Base-by-base conservation (phyloP, 1,139 yeast genomes). In the Hyphopichia fennica region DNA sequence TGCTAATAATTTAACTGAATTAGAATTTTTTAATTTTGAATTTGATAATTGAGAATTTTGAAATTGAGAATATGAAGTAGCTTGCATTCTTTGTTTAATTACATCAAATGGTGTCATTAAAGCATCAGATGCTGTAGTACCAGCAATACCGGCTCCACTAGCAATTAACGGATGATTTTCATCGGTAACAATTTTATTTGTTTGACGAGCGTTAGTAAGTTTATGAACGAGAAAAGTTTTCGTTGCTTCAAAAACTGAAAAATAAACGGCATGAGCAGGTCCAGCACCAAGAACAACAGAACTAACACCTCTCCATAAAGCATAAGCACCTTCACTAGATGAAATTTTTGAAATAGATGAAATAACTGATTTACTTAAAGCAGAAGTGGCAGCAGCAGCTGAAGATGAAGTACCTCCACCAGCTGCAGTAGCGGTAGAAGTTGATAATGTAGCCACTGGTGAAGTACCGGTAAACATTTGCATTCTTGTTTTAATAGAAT, bases 71-170 rank as follows among this genome's bases (percentile, higher is more conserved):
- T 48, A 41, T 4, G 54, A 39, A 14, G 54, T 51, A 15, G 69
- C 75, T 55, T 73, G 79, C 78, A 73, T 73, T 57, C 78, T 59
- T 54, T 93, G 99, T 62, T 93, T 93, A 49, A 95, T 75, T 34
- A 93, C 96, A 59, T 93, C 99, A 60, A 93, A 93, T 18, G 99
- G 99, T 48, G 95, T 93, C 98, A 93, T 91, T 52, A 95, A 75
- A 3, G 97, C 97, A 66, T 93, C 99, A 2, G 95, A 84, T 1
- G 95, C 89, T 16, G 83, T 81, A 5, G 99, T 93, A 23, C 98
- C 99, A 17, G 89, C 84, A n/a, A 91, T 87, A 48, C 98, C 98
- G 14, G 96, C 93, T 16, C 82, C 62, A 37, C 95, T 87, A 7
- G 96, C 93, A 53, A 87, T 84, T 41, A 85, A 56, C 14, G 96